Base-by-base conservation (phyloP, 164 flowering plant genomes). In the Chloranthus sessilifolius region DNA sequence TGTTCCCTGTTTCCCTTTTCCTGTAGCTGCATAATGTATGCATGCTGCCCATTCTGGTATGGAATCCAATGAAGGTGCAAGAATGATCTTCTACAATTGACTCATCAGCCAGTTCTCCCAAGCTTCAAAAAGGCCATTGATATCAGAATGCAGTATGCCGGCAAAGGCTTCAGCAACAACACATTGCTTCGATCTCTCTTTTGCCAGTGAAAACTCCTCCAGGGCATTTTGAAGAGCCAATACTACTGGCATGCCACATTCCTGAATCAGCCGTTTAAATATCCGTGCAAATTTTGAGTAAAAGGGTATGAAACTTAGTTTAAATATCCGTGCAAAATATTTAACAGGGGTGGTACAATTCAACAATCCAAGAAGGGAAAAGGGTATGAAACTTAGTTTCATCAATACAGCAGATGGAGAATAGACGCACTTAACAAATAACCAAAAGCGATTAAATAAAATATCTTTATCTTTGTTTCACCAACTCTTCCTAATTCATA, bases 141-240 rank as follows among this genome's bases (percentile, higher is more conserved):
- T 78, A 76, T 92, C 98, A 72, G 96, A 85, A 62, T 92, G 96
- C 62, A 92, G 61, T 24, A 86, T 68, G 23, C 98, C 98, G 49
- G 95, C 98, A 59, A 92, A 68, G 37, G 84, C 96, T 68, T 92
- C 98, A 60, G 98, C 95, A 61, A 96, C 98, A 67, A 92, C 96
- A 74, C 98, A 88, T 62, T 88, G 98, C 67, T 82, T 92, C 46
- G 98, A 66, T 69, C 98, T 82, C 77, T 92, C 98, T 67, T 82
- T 78, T 34, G 98, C 77, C 74, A 60, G 72, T 47, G 80, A 59
- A 66, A 79, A 88, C 50, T 85, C 95, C 63, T 78, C 91, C 41
- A 92, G 45, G 27, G 89, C 49, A 43, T 69, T 67, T 54, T 52
- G 72, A 21, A 92, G 75, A 1, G 88, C 80, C 28, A 67, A 10